phyloP scores from a whole-genome alignment of 345 rosid species.

The Acer negundo region DNA sequence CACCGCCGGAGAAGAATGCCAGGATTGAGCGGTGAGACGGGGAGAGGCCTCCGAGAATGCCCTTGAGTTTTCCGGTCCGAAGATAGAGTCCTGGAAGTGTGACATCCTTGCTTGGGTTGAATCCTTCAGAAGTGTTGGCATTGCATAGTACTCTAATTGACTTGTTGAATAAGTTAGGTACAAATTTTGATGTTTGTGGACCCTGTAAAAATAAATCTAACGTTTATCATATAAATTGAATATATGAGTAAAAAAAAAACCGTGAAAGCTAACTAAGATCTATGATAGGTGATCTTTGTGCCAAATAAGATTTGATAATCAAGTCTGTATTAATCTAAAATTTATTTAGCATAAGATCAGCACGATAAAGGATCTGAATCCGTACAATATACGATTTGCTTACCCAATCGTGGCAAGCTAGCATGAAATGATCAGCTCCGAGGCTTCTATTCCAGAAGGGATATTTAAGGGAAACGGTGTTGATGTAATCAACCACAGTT shows the following conservation, averaged over 20 bases:
- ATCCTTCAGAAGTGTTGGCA: slow-evolving; percentile 78
- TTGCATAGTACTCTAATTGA: slow-evolving; percentile 82
- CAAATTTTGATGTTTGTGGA: slow-evolving; percentile 59
- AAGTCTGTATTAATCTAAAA: too few relatives aligned
- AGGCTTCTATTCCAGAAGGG: slow-evolving; percentile 77
- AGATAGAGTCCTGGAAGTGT: slow-evolving; percentile 73
- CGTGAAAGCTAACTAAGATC: too few relatives aligned
- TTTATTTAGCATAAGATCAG: too few relatives aligned
- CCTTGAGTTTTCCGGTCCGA: slow-evolving; percentile 50
- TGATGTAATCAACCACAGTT: slow-evolving; percentile 51
- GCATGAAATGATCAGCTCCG: slow-evolving; percentile 84
- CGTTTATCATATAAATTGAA: not conserved
- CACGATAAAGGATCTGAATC: too few relatives aligned
- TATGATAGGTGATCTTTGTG: too few relatives aligned
- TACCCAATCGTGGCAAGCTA: slow-evolving; percentile 89
- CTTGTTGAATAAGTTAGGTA: slow-evolving; percentile 53
- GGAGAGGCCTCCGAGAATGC: slow-evolving; percentile 48
- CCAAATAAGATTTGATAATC: too few relatives aligned
- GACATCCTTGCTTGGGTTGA: slow-evolving; percentile 71
- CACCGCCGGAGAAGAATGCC: slow-evolving; percentile 72
- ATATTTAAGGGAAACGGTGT: slow-evolving; percentile 44
- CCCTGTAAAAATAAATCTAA: slow-evolving; percentile 40
- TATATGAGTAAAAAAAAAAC: not conserved
- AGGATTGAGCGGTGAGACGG: slow-evolving; percentile 47
- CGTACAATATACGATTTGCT: not conserved